Conservation (phyloP, 306 rosid genomes). For the Arachis stenosperma region DNA sequence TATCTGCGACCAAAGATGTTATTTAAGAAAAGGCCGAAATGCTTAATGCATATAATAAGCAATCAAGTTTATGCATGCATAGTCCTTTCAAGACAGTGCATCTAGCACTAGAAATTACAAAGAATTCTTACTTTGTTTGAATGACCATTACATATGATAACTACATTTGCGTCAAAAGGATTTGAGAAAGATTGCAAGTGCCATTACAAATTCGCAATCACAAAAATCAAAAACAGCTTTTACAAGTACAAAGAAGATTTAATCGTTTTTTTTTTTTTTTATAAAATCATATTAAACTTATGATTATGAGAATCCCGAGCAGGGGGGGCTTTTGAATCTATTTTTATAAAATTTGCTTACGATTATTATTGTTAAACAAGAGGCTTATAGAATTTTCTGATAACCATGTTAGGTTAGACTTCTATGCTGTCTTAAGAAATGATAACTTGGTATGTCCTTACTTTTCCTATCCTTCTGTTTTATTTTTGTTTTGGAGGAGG, state of each 20-base stretch:
- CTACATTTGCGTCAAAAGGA: background rate
- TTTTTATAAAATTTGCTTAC: too few species aligned
- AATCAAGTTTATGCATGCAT: conserved; percentile 7
- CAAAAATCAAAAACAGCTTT: too few species aligned
- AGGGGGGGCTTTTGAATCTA: too few species aligned
- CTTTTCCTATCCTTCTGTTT: background rate
- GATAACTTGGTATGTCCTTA: background rate
- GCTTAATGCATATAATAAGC: conserved; percentile 30
- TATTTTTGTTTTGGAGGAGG: background rate
- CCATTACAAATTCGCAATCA: too few species aligned
- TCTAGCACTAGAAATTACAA: conserved; percentile 1
- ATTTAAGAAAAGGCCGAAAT: conserved; percentile 31
- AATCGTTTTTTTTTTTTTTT: background rate
- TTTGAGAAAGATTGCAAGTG: background rate
- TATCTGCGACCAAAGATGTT: conserved; percentile 56
- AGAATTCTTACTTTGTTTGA: background rate
- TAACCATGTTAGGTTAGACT: too few species aligned
- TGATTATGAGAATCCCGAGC: too few species aligned
- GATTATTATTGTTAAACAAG: too few species aligned
- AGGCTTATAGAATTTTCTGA: too few species aligned
- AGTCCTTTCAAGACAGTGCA: conserved; percentile 12
- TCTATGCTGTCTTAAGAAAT: too few species aligned
- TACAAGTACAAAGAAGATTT: background rate
- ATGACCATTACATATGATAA: background rate
- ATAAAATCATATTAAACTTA: too few species aligned